Evolutionary conservation across 23 red algal genomes (phyloP), one percentile per base, ranked within the genome.

Genomic region (Cyanidioschyzon merolae): DNA sequence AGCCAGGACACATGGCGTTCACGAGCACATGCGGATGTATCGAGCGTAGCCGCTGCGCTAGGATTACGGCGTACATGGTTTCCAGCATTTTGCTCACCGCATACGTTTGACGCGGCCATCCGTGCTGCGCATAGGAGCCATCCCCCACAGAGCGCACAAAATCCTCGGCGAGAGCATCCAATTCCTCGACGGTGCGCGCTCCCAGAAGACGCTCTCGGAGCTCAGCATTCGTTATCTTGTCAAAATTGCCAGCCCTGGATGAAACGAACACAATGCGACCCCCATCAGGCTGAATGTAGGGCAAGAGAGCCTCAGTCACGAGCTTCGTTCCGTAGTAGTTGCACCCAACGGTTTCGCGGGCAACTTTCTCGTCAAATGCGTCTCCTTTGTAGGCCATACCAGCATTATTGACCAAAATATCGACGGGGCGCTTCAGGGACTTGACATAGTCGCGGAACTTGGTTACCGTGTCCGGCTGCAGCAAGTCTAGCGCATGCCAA

Each of bases 51-150:
- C 36, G 57, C 81, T 75, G 57, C 36, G 76, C 81, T 54, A 84
- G 74, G 39, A 75, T 41, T 68, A 39, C 38, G 57, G 24, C 57
- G 38, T 76, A 54, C 37, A 40, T 59, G 24, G 81, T 84, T 25
- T 50, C 58, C 34, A 57, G 57, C 81, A 84, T 84, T 32, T 84
- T 84, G 57, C 81, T 84, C 0, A 84, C 81, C 24, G 34, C 81
- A 35, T 84, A 84, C 37, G 81, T 76, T 38, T 76, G 67, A 18
- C 76, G 74, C 1, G 81, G 81, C 81, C 81, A 84, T 3, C 81
- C 81, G 35, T 51, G 39, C 76, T 75, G 35, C 36, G 58, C 81
- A n/a, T 58, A 81, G 0, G 37, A 41, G 24, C 81, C 81, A n/a
- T 74, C 81, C 36, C 24, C 58, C 18, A 74, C 81, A 34, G 74